Evolutionary conservation across 345 rosid species (phyloP).

Genomic region (Eucalyptus victrix): DNA sequence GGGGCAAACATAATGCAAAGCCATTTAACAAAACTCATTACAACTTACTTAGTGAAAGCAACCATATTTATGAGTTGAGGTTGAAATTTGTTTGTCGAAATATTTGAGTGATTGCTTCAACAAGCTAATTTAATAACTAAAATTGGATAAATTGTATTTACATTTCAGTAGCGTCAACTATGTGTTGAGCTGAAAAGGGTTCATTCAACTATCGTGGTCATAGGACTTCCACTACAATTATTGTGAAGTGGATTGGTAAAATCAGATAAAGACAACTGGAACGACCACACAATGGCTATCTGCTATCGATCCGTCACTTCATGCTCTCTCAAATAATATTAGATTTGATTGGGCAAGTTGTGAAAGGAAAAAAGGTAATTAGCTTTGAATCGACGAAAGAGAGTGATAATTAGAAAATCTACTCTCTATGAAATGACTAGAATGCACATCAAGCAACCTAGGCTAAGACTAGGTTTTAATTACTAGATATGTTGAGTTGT

Average conservation of each 20-base stretch:
- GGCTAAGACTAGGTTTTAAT: background rate
- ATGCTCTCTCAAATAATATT: background rate
- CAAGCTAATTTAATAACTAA: background rate
- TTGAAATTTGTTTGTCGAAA: background rate
- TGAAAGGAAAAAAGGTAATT: background rate
- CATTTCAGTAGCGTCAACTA: background rate
- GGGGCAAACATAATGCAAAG: background rate
- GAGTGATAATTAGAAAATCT: background rate
- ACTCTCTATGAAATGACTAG: background rate
- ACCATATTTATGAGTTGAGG: background rate
- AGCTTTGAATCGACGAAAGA: background rate
- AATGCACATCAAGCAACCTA: background rate
- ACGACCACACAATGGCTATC: background rate
- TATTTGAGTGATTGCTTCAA: background rate
- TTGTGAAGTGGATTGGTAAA: background rate
- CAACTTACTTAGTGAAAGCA: background rate
- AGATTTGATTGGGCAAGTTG: background rate
- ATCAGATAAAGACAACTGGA: background rate
- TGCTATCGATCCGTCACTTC: background rate
- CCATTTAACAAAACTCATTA: background rate
- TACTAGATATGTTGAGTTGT: background rate
- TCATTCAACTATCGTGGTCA: background rate
- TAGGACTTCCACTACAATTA: background rate
- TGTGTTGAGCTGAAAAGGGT: background rate
- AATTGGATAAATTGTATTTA: background rate